Evolutionary conservation across 306 rosid genomes (phyloP), one percentile per base, ranked within the genome.

Genomic region (Ziziphus jujuba): DNA sequence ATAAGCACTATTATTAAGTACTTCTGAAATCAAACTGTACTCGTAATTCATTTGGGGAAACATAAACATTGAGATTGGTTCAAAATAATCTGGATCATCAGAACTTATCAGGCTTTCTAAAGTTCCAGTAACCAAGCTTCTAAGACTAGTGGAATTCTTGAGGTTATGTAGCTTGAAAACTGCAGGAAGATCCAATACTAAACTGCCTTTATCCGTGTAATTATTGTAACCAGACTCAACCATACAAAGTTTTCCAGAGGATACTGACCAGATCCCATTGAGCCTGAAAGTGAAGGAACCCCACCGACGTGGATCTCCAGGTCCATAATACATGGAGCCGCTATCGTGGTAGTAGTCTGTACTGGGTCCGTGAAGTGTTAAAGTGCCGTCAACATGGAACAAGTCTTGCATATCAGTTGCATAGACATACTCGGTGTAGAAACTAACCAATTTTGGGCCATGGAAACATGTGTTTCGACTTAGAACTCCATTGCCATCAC

Each of bases 221-320:
- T 48, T 2, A 17, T 62, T 52, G 22, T 0, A 51, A 21, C 73
- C 75, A 6, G 43, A 56, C 2, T 90, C 95, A 62, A 88, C 84
- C 84, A 79, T 75, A 59, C 95, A 88, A 44, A 83, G 66, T 23
- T 81, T 75, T 34, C 85, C 91, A 7, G 73, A 66, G 24, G 89
- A 61, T 59, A 58, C 57, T 56, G 85, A 88, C 89, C 87, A 88
- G 67, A 80, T 83, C 38, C 91, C 95, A 6, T 44, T 52, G 40
- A 88, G 82, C 24, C 2, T 57, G n/a, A 81, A 72, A 11, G 12
- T 3, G 44, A 20, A 22, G n/a, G n/a, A n/a, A n/a, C n/a, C n/a
- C n/a, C n/a, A n/a, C n/a, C n/a, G n/a, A n/a, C n/a, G n/a, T n/a
- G n/a, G n/a, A n/a, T n/a, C n/a, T n/a, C n/a, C n/a, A n/a, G n/a